A percentile compares a stretch with the other conserved stretches of the same genome.
Evolutionary conservation across 75 land plant genomes (phyloP).

Genomic region (Picea sitchensis): DNA sequence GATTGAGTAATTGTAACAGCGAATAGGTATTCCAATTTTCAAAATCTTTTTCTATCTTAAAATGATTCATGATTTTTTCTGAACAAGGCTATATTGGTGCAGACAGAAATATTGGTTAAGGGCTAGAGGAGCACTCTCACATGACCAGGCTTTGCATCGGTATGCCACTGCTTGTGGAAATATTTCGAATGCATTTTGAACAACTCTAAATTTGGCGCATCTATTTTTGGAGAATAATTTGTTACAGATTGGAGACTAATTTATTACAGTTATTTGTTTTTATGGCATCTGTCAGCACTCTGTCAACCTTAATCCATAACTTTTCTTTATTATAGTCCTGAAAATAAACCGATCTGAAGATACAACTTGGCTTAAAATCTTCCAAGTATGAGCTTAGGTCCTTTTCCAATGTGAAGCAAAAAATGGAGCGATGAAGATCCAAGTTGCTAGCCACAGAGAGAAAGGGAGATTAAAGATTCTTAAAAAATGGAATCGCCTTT

Average conservation of each 20-base stretch:
- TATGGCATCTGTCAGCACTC: neutral
- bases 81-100: slow-evolving; percentile 8
- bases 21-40: neutral
- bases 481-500: too few relatives aligned
- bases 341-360: too few relatives aligned
- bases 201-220: neutral
- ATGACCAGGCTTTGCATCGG: slow-evolving; percentile 96
- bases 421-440: too few relatives aligned
- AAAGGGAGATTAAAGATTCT: too few relatives aligned
- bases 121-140: slow-evolving; percentile 87
- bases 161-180: slow-evolving; percentile 10
- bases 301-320: neutral
- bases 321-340: neutral
- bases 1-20: neutral
- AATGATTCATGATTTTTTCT: neutral
- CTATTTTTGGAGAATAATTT: neutral
- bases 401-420: too few relatives aligned
- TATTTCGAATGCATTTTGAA: slow-evolving; percentile 3
- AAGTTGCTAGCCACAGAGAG: too few relatives aligned
- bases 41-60: neutral
- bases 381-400: too few relatives aligned
- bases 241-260: neutral
- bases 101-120: slow-evolving; percentile 84
- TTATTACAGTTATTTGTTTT: neutral
- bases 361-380: too few relatives aligned